phyloP scores from a whole-genome alignment of 305 asterid genomes.

The Fraxinus latifolia region DNA sequence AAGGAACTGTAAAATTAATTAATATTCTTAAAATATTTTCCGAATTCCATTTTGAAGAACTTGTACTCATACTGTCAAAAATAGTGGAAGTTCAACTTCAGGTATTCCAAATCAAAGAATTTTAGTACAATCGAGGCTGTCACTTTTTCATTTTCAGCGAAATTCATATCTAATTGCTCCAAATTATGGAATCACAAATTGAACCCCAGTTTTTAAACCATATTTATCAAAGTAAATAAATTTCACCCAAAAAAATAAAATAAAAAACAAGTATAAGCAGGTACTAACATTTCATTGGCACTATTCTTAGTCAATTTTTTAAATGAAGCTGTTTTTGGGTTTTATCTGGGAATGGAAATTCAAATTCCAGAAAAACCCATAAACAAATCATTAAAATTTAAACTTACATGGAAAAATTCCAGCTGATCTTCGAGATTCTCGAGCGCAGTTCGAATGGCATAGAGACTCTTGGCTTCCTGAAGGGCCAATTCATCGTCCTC shows the following conservation, averaged over 20 bases:
- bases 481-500: constrained; percentile 56
- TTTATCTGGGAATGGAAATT: not conserved
- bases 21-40: not conserved
- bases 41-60: not conserved
- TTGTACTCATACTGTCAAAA: not conserved
- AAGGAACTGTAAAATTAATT: not conserved
- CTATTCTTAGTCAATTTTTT: too few relatives aligned
- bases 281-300: too few relatives aligned
- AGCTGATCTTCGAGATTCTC: constrained; percentile 90
- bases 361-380: not conserved
- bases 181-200: not conserved
- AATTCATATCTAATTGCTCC: not conserved
- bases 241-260: not conserved
- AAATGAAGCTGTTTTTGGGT: too few relatives aligned
- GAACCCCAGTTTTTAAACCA: not conserved
- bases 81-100: not conserved
- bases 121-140: not conserved
- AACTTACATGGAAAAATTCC: constrained; percentile 74
- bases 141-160: not conserved
- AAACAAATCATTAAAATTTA: not conserved
- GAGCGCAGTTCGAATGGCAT: constrained; percentile 77
- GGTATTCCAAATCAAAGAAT: not conserved
- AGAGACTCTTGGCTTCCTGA: constrained; percentile 85
- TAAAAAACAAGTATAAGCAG: not conserved
- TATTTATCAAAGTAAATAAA: not conserved